These are phyloP conservation scores for Thuja plicata DNA, from an alignment of 83 land plant species.

Conservation along the genomic window DNA sequence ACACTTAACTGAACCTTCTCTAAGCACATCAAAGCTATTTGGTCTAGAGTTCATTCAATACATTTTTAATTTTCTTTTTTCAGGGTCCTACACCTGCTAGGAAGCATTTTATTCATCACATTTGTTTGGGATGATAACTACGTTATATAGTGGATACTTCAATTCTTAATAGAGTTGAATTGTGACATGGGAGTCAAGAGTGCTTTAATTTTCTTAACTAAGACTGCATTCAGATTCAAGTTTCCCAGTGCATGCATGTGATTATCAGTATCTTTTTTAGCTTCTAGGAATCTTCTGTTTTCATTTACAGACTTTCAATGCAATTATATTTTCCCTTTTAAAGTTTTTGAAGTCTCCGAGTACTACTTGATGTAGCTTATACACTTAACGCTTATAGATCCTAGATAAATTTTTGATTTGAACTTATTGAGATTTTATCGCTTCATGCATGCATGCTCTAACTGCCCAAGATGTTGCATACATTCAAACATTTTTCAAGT, in stretches of 20 bases:
- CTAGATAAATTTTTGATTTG: background rate
- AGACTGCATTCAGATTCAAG: background rate
- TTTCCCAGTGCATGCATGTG: background rate
- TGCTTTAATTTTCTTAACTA: background rate
- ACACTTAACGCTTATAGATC: background rate
- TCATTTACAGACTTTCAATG: background rate
- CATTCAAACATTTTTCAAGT: background rate
- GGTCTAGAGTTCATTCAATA: background rate
- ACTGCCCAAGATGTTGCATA: background rate
- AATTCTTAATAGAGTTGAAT: background rate
- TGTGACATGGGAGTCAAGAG: background rate
- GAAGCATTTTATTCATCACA: background rate
- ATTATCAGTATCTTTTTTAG: background rate
- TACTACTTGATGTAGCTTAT: background rate
- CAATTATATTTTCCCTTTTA: background rate
- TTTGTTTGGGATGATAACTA: background rate
- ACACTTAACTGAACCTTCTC: background rate
- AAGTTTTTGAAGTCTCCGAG: background rate
- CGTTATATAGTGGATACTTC: background rate
- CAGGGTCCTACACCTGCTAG: background rate
- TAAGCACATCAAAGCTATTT: background rate
- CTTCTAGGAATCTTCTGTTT: background rate
- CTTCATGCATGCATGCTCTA: background rate
- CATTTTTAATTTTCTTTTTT: background rate
- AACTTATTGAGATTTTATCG: background rate